Evolutionary conservation across 176 grass and related monocot species (phyloP).

Genomic region (Musa troglodytarum): DNA sequence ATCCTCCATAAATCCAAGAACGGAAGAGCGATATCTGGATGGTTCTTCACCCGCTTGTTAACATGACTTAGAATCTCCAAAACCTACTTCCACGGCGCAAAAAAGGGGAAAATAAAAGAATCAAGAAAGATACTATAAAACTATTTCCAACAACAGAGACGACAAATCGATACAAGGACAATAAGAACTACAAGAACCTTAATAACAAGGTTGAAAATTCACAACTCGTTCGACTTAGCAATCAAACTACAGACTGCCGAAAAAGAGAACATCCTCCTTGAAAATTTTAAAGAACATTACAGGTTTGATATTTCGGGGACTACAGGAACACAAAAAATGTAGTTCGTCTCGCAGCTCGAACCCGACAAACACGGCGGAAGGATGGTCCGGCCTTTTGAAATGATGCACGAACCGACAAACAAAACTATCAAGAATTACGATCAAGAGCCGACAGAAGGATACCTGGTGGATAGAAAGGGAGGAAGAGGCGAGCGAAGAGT

Average conservation of each 20-base stretch:
- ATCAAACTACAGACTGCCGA: neutral
- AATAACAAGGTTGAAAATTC: neutral
- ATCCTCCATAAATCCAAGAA: constrained; percentile 79
- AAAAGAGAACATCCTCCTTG: neutral
- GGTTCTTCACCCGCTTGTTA: constrained; percentile 91
- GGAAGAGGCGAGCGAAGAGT: too few species aligned
- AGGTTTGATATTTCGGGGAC: neutral
- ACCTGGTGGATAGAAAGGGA: too few species aligned
- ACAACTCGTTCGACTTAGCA: neutral
- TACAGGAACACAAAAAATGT: neutral
- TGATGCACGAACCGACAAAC: neutral
- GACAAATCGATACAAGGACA: neutral
- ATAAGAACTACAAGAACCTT: neutral
- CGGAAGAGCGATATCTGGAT: constrained; percentile 56
- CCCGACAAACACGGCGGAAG: too few species aligned
- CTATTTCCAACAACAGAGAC: neutral
- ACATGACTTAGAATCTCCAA: constrained; percentile 91
- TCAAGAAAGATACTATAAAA: constrained; percentile 1
- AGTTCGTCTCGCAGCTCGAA: neutral
- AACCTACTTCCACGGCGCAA: constrained; percentile 33
- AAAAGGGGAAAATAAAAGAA: neutral
- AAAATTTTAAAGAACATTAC: neutral
- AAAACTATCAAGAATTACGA: neutral
- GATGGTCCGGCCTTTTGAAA: neutral
- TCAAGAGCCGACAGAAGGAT: neutral